Conservation (phyloP, 2,329 filamentous ascomycete species). For the Incumbomyces lentus region DNA sequence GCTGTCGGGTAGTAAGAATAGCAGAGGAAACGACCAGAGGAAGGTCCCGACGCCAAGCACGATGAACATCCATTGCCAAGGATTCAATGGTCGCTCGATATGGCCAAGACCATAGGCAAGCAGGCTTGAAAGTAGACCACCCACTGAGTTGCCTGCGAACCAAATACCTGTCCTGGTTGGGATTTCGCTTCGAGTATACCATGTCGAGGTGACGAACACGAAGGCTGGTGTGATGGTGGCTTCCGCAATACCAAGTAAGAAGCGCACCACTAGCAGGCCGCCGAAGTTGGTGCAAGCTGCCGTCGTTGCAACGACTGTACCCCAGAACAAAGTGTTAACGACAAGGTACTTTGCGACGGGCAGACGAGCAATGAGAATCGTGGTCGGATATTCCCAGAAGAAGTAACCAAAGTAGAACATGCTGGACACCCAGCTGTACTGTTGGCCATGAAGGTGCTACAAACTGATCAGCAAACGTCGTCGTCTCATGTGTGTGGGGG, state of each 20-base stretch:
- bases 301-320: conserved; percentile 21
- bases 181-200: conserved; percentile 38
- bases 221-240: conserved; percentile 40
- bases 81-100: background rate
- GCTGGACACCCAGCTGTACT: conserved; percentile 25
- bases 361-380: conserved; percentile 4
- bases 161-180: conserved; percentile 20
- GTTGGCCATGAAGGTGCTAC: conserved; percentile 7
- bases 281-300: conserved; percentile 26
- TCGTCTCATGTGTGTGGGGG: too few relatives aligned
- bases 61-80: conserved; percentile 27
- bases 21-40: conserved; percentile 11
- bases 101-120: conserved; percentile 3
- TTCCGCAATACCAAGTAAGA: conserved; percentile 39
- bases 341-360: background rate
- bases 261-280: conserved; percentile 34
- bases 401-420: conserved; percentile 28
- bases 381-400: conserved; percentile 3
- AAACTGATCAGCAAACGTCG: background rate
- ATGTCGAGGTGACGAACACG: conserved; percentile 41
- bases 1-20: conserved; percentile 39
- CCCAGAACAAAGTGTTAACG: conserved; percentile 21
- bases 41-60: conserved; percentile 11
- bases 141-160: conserved; percentile 16
- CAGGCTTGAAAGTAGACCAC: background rate